phyloP scores from a whole-genome alignment of 2,329 filamentous ascomycete species.

The Stachybotrys chlorohalonatus region DNA sequence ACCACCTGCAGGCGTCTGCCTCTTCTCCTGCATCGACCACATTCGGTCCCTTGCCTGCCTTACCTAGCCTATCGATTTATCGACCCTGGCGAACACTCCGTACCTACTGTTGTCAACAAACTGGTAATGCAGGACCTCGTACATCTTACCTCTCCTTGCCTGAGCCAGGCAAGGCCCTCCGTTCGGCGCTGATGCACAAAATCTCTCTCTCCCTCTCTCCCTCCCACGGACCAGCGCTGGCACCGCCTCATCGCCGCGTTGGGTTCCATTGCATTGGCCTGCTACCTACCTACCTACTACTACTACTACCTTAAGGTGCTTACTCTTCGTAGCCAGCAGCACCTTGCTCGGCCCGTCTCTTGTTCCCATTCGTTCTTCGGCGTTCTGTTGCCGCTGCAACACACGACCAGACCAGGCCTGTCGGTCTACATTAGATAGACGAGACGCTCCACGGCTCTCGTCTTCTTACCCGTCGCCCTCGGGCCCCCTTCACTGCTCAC shows the following conservation, averaged over 20 bases:
- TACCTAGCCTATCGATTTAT: neutral
- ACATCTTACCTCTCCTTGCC: neutral
- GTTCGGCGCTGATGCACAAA: neutral
- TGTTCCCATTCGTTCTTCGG: neutral
- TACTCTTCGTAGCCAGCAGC: neutral
- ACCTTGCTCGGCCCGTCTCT: neutral
- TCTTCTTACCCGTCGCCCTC: slow-evolving; percentile 16
- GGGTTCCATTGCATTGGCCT: neutral
- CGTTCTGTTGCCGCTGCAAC: neutral
- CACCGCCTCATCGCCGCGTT: neutral
- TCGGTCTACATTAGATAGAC: neutral
- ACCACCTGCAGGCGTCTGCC: neutral
- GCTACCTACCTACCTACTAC: neutral
- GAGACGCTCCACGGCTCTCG: slow-evolving; percentile 3
- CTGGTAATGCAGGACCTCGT: neutral
- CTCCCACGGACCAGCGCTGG: too few species aligned
- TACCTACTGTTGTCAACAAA: neutral
- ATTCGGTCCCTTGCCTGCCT: neutral
- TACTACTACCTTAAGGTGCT: neutral
- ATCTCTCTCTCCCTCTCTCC: neutral
- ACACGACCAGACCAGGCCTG: neutral
- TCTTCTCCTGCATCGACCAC: neutral
- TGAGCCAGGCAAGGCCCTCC: neutral
- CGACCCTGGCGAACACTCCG: neutral
- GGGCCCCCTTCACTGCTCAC: neutral